phyloP scores from a whole-genome alignment of 148 eudicot genomes.

The Cornus kousa region DNA sequence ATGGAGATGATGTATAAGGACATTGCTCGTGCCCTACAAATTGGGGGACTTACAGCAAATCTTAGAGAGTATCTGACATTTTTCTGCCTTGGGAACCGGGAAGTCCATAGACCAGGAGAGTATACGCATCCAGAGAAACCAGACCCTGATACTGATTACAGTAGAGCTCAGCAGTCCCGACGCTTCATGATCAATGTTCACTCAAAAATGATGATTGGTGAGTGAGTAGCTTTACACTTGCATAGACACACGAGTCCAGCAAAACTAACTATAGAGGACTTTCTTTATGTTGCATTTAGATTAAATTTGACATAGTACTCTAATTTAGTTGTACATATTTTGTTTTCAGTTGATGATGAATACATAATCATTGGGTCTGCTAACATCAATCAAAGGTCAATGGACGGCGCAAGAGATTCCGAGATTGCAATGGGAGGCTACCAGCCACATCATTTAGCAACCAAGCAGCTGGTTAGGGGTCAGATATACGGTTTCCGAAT shows the following conservation, averaged over 20 bases:
- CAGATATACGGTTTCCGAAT: constrained; percentile 56
- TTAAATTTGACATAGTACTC: not conserved
- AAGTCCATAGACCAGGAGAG: constrained; percentile 36
- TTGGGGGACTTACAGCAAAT: constrained; percentile 32
- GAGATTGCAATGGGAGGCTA: constrained; percentile 91
- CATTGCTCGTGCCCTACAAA: constrained; percentile 43
- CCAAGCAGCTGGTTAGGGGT: constrained; percentile 36
- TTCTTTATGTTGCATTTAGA: not conserved
- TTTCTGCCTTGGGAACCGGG: constrained; percentile 79
- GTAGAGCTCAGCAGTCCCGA: constrained; percentile 58
- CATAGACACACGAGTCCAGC: not conserved
- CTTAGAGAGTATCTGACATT: constrained; percentile 58
- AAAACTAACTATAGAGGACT: no score
- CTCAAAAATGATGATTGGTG: constrained; percentile 92
- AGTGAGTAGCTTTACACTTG: not conserved
- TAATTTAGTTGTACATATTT: no score
- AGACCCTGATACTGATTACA: constrained; percentile 50
- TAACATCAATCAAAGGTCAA: constrained; percentile 80
- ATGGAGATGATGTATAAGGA: constrained; percentile 94
- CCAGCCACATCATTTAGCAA: constrained; percentile 62
- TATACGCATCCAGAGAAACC: constrained; percentile 54
- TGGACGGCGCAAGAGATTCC: constrained; percentile 75
- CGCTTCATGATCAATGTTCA: constrained; percentile 97
- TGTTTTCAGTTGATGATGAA: constrained; percentile 66
- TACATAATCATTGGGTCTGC: constrained; percentile 86